Conservation (phyloP, 129 eudicot genomes). For the Glebionis coronaria region DNA sequence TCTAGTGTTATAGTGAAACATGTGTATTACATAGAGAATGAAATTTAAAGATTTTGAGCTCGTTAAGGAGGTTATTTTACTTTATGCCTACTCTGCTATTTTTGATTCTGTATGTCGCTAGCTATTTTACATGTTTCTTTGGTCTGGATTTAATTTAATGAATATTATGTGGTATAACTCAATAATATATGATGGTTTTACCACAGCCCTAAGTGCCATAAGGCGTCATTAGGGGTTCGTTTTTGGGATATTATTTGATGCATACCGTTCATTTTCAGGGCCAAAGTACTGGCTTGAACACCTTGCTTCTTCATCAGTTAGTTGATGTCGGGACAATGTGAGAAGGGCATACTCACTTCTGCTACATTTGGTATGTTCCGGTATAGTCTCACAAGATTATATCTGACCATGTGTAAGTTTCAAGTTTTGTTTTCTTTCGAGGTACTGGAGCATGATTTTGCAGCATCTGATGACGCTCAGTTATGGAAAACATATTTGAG, state of each 20-base stretch:
- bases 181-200: conserved; percentile 7
- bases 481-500: too few species aligned
- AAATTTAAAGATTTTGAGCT: background rate
- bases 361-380: background rate
- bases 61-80: too few species aligned
- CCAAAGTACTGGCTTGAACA: conserved; percentile 8
- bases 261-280: conserved; percentile 50
- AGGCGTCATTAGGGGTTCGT: conserved; percentile 11
- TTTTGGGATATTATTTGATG: conserved; percentile 37
- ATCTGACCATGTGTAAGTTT: background rate
- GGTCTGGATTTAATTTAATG: background rate
- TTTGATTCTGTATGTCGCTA: background rate
- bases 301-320: background rate
- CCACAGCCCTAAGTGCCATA: conserved; percentile 5
- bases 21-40: conserved; percentile 3
- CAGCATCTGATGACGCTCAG: too few species aligned
- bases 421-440: too few species aligned
- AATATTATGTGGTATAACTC: background rate
- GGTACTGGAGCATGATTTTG: too few species aligned
- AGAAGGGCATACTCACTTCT: background rate
- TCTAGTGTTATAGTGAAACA: background rate
- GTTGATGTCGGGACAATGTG: conserved; percentile 1
- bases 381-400: background rate
- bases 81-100: too few species aligned
- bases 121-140: conserved; percentile 9